Base-by-base conservation (phyloP, 768 basidiomycete species). In the Trametes sanguinea region DNA sequence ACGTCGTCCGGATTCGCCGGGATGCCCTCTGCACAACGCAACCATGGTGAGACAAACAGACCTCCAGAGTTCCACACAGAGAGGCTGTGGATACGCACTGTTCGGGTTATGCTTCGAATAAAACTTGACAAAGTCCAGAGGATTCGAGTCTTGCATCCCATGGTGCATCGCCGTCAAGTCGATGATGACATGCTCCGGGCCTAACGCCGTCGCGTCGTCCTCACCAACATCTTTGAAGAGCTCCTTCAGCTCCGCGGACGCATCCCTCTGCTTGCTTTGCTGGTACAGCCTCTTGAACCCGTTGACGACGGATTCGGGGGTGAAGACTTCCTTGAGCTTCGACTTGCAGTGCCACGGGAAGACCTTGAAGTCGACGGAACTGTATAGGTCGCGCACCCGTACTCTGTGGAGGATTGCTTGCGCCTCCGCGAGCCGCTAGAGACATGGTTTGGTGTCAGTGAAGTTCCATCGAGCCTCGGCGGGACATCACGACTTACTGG, bases 101-200 rank as follows among this genome's bases (percentile, higher is more conserved):
- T 86, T 73, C 0, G 83, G 83, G 16, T 81, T 77, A 13, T 78
- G 75, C 72, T 92, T 92, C 0, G 85, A 84, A 67, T 92, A 93
- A 68, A 93, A 94, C 69, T 80, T 84, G 55, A 92, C 83, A 14
- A 74, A 79, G 47, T 87, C 81, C 48, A 93, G 69, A 1, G 92
- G 92, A 66, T 90, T 90, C 63, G 76, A 72, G 46, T 84, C 83
- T 64, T 82, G 77, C 85, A 88, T 90, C 3, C 92, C 92, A 67
- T 89, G 88, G 69, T 94, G 92, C 80, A 93, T 79, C n/a, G 71
- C 67, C 1, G 84, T 73, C 13, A 85, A 76, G 52, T 86, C 82
- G 22, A 94, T 88, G 43, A 88, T 82, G 33, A 94, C 77, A 55
- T 90, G 81, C 5, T 78, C 71, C 0, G 75, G 72, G 14, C 63